Conservation (phyloP, 441 rosid genomes). For the Theobroma grandiflorum region DNA sequence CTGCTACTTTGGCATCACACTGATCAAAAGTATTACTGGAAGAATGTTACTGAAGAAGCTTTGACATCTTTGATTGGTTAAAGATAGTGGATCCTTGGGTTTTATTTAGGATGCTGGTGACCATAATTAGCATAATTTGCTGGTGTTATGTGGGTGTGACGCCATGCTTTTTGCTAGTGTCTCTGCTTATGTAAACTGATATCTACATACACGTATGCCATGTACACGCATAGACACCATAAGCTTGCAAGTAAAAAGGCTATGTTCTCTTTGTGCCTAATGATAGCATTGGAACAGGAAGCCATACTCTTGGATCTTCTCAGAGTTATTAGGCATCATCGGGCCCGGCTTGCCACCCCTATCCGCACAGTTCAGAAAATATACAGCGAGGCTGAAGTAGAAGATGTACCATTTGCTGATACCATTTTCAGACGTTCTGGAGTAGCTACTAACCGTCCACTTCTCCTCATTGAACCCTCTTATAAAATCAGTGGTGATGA, state of each 20-base stretch:
- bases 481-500: slow-evolving; percentile 60
- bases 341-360: slow-evolving; percentile 76
- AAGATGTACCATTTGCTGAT: slow-evolving; percentile 63
- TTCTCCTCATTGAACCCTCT: slow-evolving; percentile 65
- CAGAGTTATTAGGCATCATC: slow-evolving; percentile 68
- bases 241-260: background rate
- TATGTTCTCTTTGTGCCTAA: background rate
- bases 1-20: background rate
- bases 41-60: background rate
- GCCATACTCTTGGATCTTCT: slow-evolving; percentile 73
- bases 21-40: background rate
- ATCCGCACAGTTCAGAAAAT: slow-evolving; percentile 73
- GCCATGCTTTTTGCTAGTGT: too few species aligned
- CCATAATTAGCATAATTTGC: background rate
- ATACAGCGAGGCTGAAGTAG: slow-evolving; percentile 60
- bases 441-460: slow-evolving; percentile 52
- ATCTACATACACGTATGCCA: background rate
- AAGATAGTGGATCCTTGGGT: background rate
- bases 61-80: background rate
- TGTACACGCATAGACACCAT: slow-evolving; percentile 2
- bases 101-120: background rate
- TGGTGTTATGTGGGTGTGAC: background rate
- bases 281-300: slow-evolving; percentile 55
- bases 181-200: background rate
- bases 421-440: slow-evolving; percentile 41